These are phyloP conservation scores for Acacia concinna DNA, from an alignment of 331 rosid species.

Conservation along the genomic window DNA sequence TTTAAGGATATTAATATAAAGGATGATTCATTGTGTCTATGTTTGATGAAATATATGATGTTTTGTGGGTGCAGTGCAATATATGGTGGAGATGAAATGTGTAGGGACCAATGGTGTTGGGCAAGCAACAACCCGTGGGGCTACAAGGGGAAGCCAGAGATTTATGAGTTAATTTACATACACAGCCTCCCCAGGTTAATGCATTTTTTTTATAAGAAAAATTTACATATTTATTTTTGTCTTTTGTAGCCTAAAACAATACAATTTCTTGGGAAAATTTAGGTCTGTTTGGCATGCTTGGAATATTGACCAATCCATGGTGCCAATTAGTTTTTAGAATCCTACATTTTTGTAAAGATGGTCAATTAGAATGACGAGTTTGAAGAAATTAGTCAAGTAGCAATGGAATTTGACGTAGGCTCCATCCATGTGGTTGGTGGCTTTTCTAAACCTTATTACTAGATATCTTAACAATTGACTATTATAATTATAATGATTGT, in stretches of 20 bases:
- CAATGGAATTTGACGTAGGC: neutral
- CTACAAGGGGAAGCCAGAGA: constrained; percentile 36
- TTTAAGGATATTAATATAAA: neutral
- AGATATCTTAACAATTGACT: no score
- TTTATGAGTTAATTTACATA: neutral
- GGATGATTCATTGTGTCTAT: neutral
- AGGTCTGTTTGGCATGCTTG: neutral
- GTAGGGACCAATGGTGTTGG: constrained; percentile 78
- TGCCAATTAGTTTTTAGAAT: neutral
- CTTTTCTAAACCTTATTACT: no score
- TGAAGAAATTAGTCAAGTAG: neutral
- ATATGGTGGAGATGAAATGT: constrained; percentile 72
- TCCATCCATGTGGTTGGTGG: no score
- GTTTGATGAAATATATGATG: constrained; percentile 4
- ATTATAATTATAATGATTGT: no score
- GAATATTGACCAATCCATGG: neutral
- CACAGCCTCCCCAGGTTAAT: neutral
- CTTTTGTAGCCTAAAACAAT: neutral
- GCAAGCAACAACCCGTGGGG: constrained; percentile 63
- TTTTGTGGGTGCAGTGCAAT: constrained; percentile 73
- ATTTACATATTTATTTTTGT: neutral
- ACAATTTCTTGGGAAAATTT: neutral
- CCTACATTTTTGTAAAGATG: neutral
- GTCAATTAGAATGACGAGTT: neutral
- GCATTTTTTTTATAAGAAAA: neutral